A percentile compares a stretch with the other conserved stretches of the same genome.
Conservation (phyloP, 179 eudicot species). For the Beta corolliflora region DNA sequence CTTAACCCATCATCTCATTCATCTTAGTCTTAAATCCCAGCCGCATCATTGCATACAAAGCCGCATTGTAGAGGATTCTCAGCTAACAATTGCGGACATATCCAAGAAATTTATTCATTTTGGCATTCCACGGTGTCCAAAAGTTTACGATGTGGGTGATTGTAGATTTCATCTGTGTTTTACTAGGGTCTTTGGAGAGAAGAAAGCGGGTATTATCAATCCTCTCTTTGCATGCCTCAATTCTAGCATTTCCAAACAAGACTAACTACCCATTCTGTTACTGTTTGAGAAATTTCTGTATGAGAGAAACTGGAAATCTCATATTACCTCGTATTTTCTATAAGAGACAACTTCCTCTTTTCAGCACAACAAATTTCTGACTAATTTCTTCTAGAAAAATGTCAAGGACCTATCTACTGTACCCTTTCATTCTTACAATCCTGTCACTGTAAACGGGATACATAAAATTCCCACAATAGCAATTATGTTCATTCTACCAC, state of each 20-base stretch:
- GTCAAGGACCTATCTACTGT: neutral
- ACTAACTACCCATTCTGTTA: neutral
- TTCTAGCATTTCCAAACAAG: constrained; percentile 1
- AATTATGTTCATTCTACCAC: neutral
- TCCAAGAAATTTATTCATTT: neutral
- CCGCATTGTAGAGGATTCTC: neutral
- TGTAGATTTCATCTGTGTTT: neutral
- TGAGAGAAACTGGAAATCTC: neutral
- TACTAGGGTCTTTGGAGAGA: neutral
- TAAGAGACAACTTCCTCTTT: neutral
- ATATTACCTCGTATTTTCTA: neutral
- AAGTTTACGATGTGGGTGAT: neutral
- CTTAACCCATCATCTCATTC: neutral
- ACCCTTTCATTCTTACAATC: neutral
- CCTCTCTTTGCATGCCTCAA: neutral
- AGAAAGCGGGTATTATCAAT: neutral
- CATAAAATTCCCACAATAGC: neutral
- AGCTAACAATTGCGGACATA: neutral
- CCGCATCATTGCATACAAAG: neutral
- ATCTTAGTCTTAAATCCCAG: neutral
- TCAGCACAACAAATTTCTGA: neutral
- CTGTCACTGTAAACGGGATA: neutral
- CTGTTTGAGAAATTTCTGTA: neutral
- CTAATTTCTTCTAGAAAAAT: too few relatives aligned
- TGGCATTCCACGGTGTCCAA: neutral